Evolutionary conservation across 2,329 filamentous ascomycete genomes (phyloP).

Genomic region (Thermoascus crustaceus): DNA sequence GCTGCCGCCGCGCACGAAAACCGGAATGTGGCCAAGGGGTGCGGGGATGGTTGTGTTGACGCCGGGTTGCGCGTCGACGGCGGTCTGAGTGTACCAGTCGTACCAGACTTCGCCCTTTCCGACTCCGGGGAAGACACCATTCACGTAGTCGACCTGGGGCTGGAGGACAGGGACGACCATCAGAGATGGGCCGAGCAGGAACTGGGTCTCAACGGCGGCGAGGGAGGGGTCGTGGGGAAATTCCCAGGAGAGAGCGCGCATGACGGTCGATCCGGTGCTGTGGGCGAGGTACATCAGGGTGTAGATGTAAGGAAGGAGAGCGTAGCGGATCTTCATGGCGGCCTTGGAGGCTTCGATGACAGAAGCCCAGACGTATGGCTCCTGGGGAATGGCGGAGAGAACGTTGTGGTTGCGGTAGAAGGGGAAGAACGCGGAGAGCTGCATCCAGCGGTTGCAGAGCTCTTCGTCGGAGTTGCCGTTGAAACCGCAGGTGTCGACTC

Average conservation of each 20-base stretch:
- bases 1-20: conserved; percentile 61
- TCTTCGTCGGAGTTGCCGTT: conserved; percentile 59
- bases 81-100: conserved; percentile 66
- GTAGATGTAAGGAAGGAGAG: conserved; percentile 67
- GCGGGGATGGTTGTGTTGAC: conserved; percentile 54
- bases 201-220: conserved; percentile 60
- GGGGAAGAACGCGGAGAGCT: conserved; percentile 64
- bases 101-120: conserved; percentile 59
- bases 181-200: conserved; percentile 59
- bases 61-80: conserved; percentile 44
- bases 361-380: conserved; percentile 62
- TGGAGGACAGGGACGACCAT: conserved; percentile 59
- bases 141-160: conserved; percentile 53
- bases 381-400: conserved; percentile 54
- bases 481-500: conserved; percentile 63
- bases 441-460: conserved; percentile 67
- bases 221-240: conserved; percentile 64
- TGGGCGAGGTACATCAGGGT: conserved; percentile 62
- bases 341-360: conserved; percentile 56
- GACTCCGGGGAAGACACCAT: conserved; percentile 62
- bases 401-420: conserved; percentile 73
- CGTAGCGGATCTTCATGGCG: conserved; percentile 64
- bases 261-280: conserved; percentile 58
- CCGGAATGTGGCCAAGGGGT: conserved; percentile 60
- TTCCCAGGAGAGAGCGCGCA: conserved; percentile 67